phyloP scores from a whole-genome alignment of 164 flowering plant genomes.

The Tetrastigma voinierianum region DNA sequence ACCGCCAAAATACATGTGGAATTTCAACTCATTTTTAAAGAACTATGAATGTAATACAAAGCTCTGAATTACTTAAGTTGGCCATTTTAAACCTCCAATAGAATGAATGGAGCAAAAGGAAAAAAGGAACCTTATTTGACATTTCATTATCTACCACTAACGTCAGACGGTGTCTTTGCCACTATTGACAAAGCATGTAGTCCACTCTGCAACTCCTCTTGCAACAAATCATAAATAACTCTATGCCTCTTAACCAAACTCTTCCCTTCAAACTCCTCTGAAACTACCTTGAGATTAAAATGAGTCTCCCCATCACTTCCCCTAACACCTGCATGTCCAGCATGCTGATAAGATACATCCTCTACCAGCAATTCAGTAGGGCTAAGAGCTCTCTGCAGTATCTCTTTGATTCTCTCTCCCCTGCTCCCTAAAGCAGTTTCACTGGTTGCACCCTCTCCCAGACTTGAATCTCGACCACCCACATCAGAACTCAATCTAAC shows the following conservation, averaged over 20 bases:
- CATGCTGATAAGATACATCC: constrained; percentile 88
- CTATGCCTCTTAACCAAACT: constrained; percentile 92
- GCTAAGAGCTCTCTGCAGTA: constrained; percentile 53
- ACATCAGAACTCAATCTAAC: constrained; percentile 9
- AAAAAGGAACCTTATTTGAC: constrained; percentile 24
- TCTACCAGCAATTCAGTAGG: constrained; percentile 71
- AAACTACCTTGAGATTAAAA: constrained; percentile 79
- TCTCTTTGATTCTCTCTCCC: constrained; percentile 70
- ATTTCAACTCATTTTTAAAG: constrained; percentile 3
- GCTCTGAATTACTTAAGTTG: not conserved
- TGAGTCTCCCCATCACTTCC: constrained; percentile 88
- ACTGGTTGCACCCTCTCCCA: constrained; percentile 3
- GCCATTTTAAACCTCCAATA: not conserved
- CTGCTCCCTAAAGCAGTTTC: constrained; percentile 48
- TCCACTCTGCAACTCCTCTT: constrained; percentile 83
- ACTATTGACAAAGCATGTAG: constrained; percentile 87
- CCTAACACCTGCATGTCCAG: constrained; percentile 79
- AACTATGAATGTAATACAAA: not conserved
- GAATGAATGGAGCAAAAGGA: not conserved
- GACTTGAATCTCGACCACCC: constrained; percentile 1
- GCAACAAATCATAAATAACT: constrained; percentile 64
- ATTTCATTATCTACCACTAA: constrained; percentile 22
- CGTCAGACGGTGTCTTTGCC: constrained; percentile 88
- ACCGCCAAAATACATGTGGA: not conserved
- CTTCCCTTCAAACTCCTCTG: constrained; percentile 81